These are phyloP conservation scores for Eustoma russellianum DNA, from an alignment of 257 asterid species.

Conservation along the genomic window DNA sequence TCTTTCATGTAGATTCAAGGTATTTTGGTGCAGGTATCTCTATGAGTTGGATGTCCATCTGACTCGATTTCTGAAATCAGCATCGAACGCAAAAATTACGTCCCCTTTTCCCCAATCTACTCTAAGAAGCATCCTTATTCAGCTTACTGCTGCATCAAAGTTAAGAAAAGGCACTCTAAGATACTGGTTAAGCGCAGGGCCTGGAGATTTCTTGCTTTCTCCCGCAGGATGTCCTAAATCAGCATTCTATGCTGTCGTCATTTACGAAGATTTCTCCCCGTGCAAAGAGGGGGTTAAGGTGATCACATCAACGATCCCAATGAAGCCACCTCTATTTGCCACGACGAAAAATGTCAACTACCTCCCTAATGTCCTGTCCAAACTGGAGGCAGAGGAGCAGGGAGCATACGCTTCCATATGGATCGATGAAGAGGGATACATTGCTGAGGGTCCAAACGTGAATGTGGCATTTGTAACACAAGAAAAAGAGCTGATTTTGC, in stretches of 20 bases:
- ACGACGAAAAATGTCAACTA: constrained; percentile 81
- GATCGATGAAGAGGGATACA: constrained; percentile 65
- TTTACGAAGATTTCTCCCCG: constrained; percentile 47
- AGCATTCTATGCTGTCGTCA: constrained; percentile 82
- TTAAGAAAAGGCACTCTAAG: constrained; percentile 63
- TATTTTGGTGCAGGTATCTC: constrained; percentile 31
- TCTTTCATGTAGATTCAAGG: background rate
- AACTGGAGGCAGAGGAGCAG: constrained; percentile 83
- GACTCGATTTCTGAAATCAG: constrained; percentile 70
- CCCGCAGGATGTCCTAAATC: constrained; percentile 55
- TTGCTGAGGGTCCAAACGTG: constrained; percentile 90
- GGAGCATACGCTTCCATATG: constrained; percentile 67
- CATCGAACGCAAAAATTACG: constrained; percentile 51
- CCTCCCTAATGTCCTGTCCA: constrained; percentile 73
- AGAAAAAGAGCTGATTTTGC: constrained; percentile 63
- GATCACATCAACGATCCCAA: constrained; percentile 59
- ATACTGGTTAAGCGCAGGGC: constrained; percentile 84
- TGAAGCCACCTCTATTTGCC: constrained; percentile 76
- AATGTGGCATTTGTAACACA: constrained; percentile 65
- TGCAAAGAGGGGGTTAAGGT: constrained; percentile 72
- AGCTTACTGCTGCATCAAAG: constrained; percentile 60
- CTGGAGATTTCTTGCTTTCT: constrained; percentile 75
- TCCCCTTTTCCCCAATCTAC: constrained; percentile 49
- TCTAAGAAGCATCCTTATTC: constrained; percentile 65
- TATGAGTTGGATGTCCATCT: constrained; percentile 77